Conservation (phyloP, 2,329 filamentous ascomycete genomes). For the Daldinia sp. region DNA sequence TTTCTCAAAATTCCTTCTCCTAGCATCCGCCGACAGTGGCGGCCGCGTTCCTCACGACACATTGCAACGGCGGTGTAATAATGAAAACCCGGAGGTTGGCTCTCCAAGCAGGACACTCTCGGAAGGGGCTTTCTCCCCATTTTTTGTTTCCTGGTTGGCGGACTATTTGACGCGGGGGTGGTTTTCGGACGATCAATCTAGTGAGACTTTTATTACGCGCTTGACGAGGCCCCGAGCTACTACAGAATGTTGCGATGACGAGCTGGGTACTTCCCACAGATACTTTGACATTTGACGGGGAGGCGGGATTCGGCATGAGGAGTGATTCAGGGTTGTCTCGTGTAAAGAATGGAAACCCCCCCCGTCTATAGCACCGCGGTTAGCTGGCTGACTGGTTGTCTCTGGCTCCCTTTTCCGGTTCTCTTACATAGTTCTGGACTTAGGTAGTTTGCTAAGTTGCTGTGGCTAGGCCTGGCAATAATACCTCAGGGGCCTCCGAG, state of each 20-base stretch:
- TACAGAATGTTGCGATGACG: constrained; percentile 1
- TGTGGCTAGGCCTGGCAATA: not conserved
- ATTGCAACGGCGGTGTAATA: not conserved
- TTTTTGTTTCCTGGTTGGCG: not conserved
- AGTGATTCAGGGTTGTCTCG: not conserved
- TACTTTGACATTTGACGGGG: constrained; percentile 5
- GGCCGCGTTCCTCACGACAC: constrained; percentile 14
- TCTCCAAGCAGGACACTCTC: constrained; percentile 9
- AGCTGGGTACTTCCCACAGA: not conserved
- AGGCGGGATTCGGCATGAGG: not conserved
- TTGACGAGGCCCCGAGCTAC: not conserved
- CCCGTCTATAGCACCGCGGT: not conserved
- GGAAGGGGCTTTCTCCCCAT: not conserved
- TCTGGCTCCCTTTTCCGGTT: not conserved
- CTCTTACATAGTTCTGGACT: not conserved
- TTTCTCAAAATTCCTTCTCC: constrained; percentile 16
- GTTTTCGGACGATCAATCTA: not conserved
- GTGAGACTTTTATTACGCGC: not conserved
- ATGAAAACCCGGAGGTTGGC: constrained; percentile 5
- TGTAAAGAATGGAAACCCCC: not conserved
- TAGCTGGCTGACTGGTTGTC: not conserved
- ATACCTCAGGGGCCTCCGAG: not conserved
- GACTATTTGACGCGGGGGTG: not conserved
- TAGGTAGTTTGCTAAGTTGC: not conserved
- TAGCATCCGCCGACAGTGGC: constrained; percentile 16